Percentiles rank a stretch among this genome's conserved stretches.
phyloP scores from a whole-genome alignment of 2,329 filamentous ascomycete species.

The Fusarium pseudonygamai region DNA sequence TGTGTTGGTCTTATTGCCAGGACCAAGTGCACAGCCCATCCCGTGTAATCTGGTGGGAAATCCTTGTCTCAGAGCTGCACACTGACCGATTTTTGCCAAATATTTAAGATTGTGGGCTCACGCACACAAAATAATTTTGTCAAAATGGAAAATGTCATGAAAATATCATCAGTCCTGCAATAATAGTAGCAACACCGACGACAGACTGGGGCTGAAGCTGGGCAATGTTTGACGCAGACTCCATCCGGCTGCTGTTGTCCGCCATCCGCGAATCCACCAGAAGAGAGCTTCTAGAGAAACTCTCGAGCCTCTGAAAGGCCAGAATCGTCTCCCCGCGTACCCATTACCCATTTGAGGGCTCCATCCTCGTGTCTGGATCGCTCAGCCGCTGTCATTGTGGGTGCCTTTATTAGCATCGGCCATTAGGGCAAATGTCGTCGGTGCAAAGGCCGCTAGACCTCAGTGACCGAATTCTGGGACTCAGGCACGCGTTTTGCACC shows the following conservation, averaged over 20 bases:
- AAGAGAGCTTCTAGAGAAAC: conserved; percentile 1
- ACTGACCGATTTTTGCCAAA: conserved; percentile 14
- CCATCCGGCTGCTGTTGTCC: conserved; percentile 37
- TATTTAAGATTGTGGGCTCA: conserved; percentile 32
- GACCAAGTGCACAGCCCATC: not conserved
- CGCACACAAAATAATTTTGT: conserved; percentile 25
- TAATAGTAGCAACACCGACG: conserved; percentile 27
- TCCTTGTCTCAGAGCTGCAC: conserved; percentile 25
- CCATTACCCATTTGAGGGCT: conserved; percentile 19
- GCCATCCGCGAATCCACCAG: conserved; percentile 39
- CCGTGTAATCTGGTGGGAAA: conserved; percentile 13
- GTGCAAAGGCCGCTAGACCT: conserved; percentile 45
- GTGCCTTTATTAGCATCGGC: conserved; percentile 19
- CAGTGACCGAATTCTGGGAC: conserved; percentile 46
- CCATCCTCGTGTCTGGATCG: conserved; percentile 41
- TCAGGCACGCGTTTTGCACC: conserved; percentile 40
- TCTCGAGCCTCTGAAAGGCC: conserved; percentile 30
- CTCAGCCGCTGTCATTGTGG: conserved; percentile 44
- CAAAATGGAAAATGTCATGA: conserved; percentile 18
- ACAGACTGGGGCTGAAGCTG: conserved; percentile 30
- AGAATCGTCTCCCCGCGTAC: conserved; percentile 37
- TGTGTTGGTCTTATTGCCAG: conserved; percentile 20
- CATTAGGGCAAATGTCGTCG: conserved; percentile 43
- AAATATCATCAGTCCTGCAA: conserved; percentile 22
- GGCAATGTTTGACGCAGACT: conserved; percentile 33